Base-by-base conservation (phyloP, 2,329 filamentous ascomycete genomes). In the Coleophoma crateriformis region DNA sequence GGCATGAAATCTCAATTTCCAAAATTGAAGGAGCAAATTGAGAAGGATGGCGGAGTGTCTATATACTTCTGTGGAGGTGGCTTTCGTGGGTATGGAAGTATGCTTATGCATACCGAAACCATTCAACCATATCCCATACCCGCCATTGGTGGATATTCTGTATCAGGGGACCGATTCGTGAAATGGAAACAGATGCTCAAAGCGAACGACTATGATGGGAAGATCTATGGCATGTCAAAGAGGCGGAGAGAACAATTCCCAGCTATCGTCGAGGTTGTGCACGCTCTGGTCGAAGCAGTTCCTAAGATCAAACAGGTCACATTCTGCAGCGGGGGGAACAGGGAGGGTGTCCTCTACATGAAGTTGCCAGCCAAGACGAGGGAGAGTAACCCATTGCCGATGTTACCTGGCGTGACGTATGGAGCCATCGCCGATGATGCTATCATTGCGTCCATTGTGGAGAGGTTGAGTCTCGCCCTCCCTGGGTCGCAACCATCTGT, bases 41-140 rank as follows among this genome's bases (percentile, higher is more conserved):
- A 54, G 19, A 53, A 53, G 7, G 41, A 53, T 10, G 72, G 71
- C 1, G 78, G 78, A 4, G 74, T 90, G 50, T 81, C 86, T 33
- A 73, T 96, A 8, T 96, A 91, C 64, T 82, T 96, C 50, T 95
- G 88, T 54, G 91, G 91, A 40, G 91, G 91, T 20, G 91, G 91
- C 0, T 95, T 96, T 64, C 77, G 91, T 34, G 91, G 91, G 14
- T 96, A 95, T 75, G 91, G 90, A 7, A 95, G 89, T 67, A 83
- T 95, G 62, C 75, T 96, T 47, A 91, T 95, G 86, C 84, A 87
- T 63, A 78, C 81, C 57, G 87, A 92, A 60, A 68, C 73, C 6
- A 78, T 89, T 40, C 73, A 78, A 48, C 89, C 89, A 0, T 96
- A 95, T 64, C 91, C 91, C 0, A 87, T 96, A 22, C 81, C 89